A percentile compares a stretch with the other conserved stretches of the same genome.
phyloP scores from a whole-genome alignment of 768 basidiomycete genomes.

The Lentinula edodes region DNA sequence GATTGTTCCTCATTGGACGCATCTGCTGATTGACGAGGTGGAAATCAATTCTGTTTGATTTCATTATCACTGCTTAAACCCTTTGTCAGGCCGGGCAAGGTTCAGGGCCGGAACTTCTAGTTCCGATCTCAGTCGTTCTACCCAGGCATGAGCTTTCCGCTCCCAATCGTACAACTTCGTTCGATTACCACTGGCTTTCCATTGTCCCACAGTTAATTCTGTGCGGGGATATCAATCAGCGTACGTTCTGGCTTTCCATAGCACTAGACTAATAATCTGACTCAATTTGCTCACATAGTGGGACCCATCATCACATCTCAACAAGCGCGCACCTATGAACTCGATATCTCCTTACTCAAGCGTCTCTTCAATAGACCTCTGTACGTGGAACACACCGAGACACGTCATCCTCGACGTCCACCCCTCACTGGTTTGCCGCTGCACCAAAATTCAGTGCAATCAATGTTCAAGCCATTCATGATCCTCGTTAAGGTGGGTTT shows the following conservation, averaged over 20 bases:
- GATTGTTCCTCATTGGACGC: constrained; percentile 41
- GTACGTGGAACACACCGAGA: constrained; percentile 24
- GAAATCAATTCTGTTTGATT: neutral
- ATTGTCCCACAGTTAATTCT: constrained; percentile 40
- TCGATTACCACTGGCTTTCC: constrained; percentile 6
- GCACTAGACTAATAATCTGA: neutral
- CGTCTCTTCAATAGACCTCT: constrained; percentile 39
- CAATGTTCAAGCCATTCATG: constrained; percentile 24
- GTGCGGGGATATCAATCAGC: constrained; percentile 48
- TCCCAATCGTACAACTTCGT: neutral
- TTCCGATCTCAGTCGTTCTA: constrained; percentile 45
- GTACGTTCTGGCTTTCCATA: constrained; percentile 22
- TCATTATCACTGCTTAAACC: neutral
- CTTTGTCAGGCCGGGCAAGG: constrained; percentile 43
- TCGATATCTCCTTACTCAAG: constrained; percentile 45
- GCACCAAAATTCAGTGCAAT: neutral
- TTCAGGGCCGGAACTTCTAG: constrained; percentile 43
- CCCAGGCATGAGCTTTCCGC: constrained; percentile 15
- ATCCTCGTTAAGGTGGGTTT: constrained; percentile 38
- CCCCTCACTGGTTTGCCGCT: neutral
- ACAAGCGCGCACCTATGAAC: constrained; percentile 35
- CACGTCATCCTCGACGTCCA: constrained; percentile 8
- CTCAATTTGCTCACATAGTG: constrained; percentile 24
- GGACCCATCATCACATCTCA: constrained; percentile 43
- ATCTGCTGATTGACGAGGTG: constrained; percentile 48